Conservation (phyloP, 2,329 filamentous ascomycete genomes). For the Fusarium sp. region DNA sequence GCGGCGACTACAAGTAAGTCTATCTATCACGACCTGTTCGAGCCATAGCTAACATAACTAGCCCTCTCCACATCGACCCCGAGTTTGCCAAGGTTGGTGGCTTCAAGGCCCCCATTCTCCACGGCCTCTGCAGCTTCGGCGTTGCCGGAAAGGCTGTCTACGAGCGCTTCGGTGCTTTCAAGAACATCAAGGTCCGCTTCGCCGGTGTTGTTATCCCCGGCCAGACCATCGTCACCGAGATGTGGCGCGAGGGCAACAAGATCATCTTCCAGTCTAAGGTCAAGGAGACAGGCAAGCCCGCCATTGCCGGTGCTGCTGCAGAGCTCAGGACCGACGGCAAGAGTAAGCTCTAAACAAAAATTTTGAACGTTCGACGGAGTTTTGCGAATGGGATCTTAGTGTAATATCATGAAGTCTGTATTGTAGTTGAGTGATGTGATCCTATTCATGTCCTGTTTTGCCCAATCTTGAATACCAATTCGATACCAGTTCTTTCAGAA, state of each 20-base stretch:
- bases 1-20: constrained; percentile 86
- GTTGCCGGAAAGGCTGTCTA: constrained; percentile 91
- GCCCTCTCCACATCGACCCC: constrained; percentile 94
- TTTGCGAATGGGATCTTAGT: constrained; percentile 31
- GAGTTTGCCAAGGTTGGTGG: constrained; percentile 94
- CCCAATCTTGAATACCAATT: constrained; percentile 33
- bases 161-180: constrained; percentile 83
- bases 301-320: constrained; percentile 82
- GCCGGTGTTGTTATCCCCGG: constrained; percentile 87
- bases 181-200: constrained; percentile 94
- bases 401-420: constrained; percentile 46
- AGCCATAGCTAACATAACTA: constrained; percentile 40
- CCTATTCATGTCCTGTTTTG: constrained; percentile 33
- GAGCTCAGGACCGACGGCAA: constrained; percentile 68
- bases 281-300: constrained; percentile 91
- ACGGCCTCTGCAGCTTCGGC: constrained; percentile 96
- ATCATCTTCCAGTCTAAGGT: constrained; percentile 89
- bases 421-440: constrained; percentile 43
- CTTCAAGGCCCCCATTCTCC: constrained; percentile 93
- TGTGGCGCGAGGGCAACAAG: constrained; percentile 88
- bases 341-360: constrained; percentile 50
- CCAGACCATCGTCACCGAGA: constrained; percentile 91
- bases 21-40: background rate
- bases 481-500: constrained; percentile 17
- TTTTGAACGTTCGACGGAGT: constrained; percentile 19